Base-by-base conservation (phyloP, 768 basidiomycete species). In the Tylopilus sp. region DNA sequence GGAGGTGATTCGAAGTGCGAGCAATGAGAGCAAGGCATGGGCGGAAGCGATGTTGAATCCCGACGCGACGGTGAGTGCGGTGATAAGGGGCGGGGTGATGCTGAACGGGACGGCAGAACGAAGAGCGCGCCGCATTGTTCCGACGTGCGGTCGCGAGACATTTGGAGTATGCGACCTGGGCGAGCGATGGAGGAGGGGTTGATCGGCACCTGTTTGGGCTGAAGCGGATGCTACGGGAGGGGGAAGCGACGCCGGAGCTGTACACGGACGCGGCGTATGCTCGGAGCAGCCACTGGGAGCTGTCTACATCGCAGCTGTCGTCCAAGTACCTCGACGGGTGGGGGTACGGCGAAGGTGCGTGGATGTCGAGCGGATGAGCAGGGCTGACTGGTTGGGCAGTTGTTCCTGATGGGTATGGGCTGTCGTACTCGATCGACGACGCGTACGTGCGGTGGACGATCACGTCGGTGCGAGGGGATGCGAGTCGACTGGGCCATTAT, bases 181-280 rank as follows among this genome's bases (percentile, higher is more conserved):
- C 95, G 1, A 90, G 93, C 2, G 91, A 95, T 54, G 97, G 88
- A 1, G 85, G 90, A 68, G 97, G 95, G 40, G 92, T 99, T 20
- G 95, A 98, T 69, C 78, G 95, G 30, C 97, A 99, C 70, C 73
- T 98, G 53, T 98, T 95, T 69, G 97, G 95, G 8, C 72, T 99
- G 59, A 95, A 90, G 75, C 88, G 85, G 75, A 73, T 90, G 60
- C 58, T 98, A 42, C 73, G 76, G 47, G 79, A 81, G 10, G 89
- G 83, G 25, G 95, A 98, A 69, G 61, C 72, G 30, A 54, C 85
- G 31, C 95, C 91, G 1, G 80, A 70, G 55, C 73, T 97, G 3
- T 95, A 91, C 73, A 77, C 64, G 43, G 93, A 98, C 62, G 69
- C 71, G 47, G 83, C 86, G 8, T 95, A 78, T 62, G 61, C 73